Base-by-base conservation (phyloP, 345 rosid genomes). In the Clarkia xantiana region DNA sequence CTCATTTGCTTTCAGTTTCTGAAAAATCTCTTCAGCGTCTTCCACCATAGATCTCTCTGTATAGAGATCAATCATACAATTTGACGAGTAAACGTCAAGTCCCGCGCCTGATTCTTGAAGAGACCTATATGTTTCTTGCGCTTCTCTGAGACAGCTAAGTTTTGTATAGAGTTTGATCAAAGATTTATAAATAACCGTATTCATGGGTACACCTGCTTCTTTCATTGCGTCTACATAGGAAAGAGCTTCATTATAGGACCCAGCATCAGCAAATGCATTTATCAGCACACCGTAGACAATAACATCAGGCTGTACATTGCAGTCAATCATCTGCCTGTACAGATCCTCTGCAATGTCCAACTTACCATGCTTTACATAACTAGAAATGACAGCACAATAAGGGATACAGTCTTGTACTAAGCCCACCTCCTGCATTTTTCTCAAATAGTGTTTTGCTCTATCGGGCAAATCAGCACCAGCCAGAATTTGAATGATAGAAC, bases 41-140 rank as follows among this genome's bases (percentile, higher is more conserved):
- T 63, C 67, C 55, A 80, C 80, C 93, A 81, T 79, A 25, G 84
- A 71, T 49, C 76, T 71, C 58, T 81, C 77, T 14, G 78, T 62
- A 68, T 86, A 91, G 49, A 86, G 82, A 53, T 84, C 84, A 61
- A 83, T 78, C 93, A 91, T 79, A 62, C 96, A 91, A 56, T 86
- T 73, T 16, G 87, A 91, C 14, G 81, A 65, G 55, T 74, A 83
- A 40, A 60, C 67, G 57, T 79, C 86, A n/a, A 77, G 78, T 47
- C 62, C 65, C 34, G 17, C 14, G 23, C 62, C 63, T 11, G 68
- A 66, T 41, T 57, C 62, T 43, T 60, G 73, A 44, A 81, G 83
- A 58, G 67, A 54, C 60, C 64, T 68, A 75, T 91, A 91, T 13
- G 72, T 76, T 15, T 63, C 82, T 61, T 79, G 75, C 20, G 98